Conservation (phyloP, 495 filamentous ascomycete species). For the Lindgomyces ingoldianus region DNA sequence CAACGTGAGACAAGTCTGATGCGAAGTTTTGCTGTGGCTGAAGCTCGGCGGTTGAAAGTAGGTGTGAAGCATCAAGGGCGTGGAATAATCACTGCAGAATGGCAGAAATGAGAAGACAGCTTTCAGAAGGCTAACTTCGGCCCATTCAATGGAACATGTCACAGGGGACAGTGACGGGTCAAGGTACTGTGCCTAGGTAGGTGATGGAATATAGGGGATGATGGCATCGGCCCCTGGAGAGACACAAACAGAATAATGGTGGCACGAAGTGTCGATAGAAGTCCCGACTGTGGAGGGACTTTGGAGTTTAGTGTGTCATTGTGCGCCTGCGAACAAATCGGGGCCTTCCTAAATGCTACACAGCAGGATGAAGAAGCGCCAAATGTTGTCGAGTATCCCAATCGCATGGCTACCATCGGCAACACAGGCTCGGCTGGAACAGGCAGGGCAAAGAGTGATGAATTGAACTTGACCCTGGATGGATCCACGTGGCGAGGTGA, state of each 20-base stretch:
- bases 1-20: background rate
- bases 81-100: background rate
- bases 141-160: background rate
- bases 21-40: background rate
- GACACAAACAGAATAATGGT: background rate
- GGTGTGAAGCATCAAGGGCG: background rate
- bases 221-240: background rate
- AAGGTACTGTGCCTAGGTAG: background rate
- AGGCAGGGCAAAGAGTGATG: background rate
- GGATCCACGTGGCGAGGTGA: background rate
- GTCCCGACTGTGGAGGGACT: background rate
- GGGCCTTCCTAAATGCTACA: background rate
- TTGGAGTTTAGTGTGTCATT: background rate
- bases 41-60: no score
- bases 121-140: background rate
- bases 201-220: background rate
- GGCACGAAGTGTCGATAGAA: background rate
- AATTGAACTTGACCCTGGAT: background rate
- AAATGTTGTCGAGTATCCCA: background rate
- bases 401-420: constrained; percentile 15
- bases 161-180: background rate
- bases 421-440: background rate
- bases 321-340: constrained; percentile 2
- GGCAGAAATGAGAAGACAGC: background rate
- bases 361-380: background rate